Conservation (phyloP, 495 filamentous ascomycete genomes). For the Lepraria neglecta region DNA sequence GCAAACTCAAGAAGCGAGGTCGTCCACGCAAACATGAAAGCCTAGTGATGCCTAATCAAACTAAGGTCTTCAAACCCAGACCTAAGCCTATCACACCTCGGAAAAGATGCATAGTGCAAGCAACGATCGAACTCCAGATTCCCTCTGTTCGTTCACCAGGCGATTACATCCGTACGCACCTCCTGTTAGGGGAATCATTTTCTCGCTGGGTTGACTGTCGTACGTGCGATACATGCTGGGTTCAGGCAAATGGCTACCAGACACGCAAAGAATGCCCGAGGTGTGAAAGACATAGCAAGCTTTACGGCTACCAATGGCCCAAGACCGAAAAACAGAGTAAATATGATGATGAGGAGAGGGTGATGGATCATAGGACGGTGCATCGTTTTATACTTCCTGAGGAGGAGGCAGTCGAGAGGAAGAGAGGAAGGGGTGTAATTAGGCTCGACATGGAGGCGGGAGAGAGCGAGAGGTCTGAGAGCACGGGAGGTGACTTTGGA, state of each 20-base stretch:
- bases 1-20: neutral
- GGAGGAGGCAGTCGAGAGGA: constrained; percentile 55
- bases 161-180: constrained; percentile 69
- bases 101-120: constrained; percentile 34
- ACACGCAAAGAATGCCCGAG: constrained; percentile 79
- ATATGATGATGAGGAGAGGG: constrained; percentile 65
- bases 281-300: constrained; percentile 90
- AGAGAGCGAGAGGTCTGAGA: constrained; percentile 16
- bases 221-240: constrained; percentile 71
- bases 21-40: constrained; percentile 11
- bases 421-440: constrained; percentile 41
- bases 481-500: constrained; percentile 17
- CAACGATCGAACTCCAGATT: constrained; percentile 41
- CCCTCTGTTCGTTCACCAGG: constrained; percentile 53
- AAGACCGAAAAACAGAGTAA: constrained; percentile 77
- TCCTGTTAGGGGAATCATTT: constrained; percentile 64
- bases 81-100: neutral
- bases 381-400: constrained; percentile 62
- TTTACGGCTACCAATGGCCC: constrained; percentile 93
- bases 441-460: constrained; percentile 20
- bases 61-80: constrained; percentile 5
- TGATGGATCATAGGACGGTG: constrained; percentile 66
- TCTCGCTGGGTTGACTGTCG: constrained; percentile 82
- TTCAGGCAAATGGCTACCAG: constrained; percentile 79
- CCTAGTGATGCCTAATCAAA: constrained; percentile 15